Conservation (phyloP, 306 rosid species). For the Coriaria nepalensis region DNA sequence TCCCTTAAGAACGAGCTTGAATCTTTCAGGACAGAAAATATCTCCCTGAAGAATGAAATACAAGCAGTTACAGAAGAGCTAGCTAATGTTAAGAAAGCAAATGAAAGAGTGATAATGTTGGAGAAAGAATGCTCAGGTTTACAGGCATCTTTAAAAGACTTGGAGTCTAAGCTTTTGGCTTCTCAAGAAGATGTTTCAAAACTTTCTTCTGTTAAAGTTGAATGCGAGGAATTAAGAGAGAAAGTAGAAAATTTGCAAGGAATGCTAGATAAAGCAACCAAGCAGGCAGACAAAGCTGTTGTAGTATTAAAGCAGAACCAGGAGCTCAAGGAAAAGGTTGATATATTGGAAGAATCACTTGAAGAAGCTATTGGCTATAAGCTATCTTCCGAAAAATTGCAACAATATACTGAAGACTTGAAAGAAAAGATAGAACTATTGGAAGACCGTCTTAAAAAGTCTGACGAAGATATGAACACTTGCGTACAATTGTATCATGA, state of each 20-base stretch:
- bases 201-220: constrained; percentile 42
- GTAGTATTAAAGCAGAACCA: constrained; percentile 62
- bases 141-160: constrained; percentile 54
- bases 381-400: constrained; percentile 66
- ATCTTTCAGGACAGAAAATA: constrained; percentile 62
- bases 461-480: constrained; percentile 73
- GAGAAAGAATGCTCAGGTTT: constrained; percentile 60
- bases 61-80: constrained; percentile 45
- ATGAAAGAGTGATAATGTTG: constrained; percentile 44
- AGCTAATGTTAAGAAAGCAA: constrained; percentile 31
- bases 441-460: constrained; percentile 71
- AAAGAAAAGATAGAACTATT: constrained; percentile 58
- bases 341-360: constrained; percentile 64
- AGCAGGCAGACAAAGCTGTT: constrained; percentile 62
- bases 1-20: constrained; percentile 41
- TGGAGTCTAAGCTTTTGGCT: constrained; percentile 48
- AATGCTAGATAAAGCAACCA: constrained; percentile 59
- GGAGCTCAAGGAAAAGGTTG: constrained; percentile 66
- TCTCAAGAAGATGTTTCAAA: constrained; percentile 63
- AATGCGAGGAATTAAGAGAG: constrained; percentile 44
- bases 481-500: constrained; percentile 74
- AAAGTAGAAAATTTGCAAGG: constrained; percentile 61
- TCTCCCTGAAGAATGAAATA: constrained; percentile 38
- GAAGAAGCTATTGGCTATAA: constrained; percentile 52
- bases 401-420: constrained; percentile 49